Evolutionary conservation across 2,329 filamentous ascomycete species (phyloP).

Genomic region (Neurospora sp.): DNA sequence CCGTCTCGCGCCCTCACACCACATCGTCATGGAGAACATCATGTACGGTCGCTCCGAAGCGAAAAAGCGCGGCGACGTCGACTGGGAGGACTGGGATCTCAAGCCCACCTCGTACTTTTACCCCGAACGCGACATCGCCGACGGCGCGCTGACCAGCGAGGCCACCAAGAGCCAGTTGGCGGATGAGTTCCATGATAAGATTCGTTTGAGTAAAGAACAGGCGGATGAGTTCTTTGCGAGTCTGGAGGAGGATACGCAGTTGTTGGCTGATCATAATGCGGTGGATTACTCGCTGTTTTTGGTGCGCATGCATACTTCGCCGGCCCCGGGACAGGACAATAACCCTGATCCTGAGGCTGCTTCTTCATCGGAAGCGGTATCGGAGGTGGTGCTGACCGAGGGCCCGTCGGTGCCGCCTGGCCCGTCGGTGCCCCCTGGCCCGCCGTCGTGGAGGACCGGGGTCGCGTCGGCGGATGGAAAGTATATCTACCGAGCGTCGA

Average conservation of each 20-base stretch:
- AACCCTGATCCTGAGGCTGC: not conserved
- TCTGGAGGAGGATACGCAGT: conserved; percentile 50
- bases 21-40: conserved; percentile 72
- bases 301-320: conserved; percentile 33
- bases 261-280: conserved; percentile 52
- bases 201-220: conserved; percentile 44
- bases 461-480: conserved; percentile 50
- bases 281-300: conserved; percentile 71
- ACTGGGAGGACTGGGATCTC: conserved; percentile 65
- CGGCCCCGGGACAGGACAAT: not conserved
- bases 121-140: conserved; percentile 61
- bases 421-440: conserved; percentile 23
- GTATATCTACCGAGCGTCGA: conserved; percentile 55
- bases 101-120: conserved; percentile 70
- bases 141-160: conserved; percentile 51
- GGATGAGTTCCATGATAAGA: conserved; percentile 57
- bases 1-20: conserved; percentile 54
- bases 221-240: conserved; percentile 44
- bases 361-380: conserved; percentile 14
- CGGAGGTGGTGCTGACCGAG: conserved; percentile 18
- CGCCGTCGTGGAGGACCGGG: conserved; percentile 51
- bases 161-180: conserved; percentile 55
- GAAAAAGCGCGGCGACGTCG: conserved; percentile 21
- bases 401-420: conserved; percentile 25
- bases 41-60: conserved; percentile 46